Base-by-base conservation (phyloP, 305 asterid species). In the Fraxinus floribunda region DNA sequence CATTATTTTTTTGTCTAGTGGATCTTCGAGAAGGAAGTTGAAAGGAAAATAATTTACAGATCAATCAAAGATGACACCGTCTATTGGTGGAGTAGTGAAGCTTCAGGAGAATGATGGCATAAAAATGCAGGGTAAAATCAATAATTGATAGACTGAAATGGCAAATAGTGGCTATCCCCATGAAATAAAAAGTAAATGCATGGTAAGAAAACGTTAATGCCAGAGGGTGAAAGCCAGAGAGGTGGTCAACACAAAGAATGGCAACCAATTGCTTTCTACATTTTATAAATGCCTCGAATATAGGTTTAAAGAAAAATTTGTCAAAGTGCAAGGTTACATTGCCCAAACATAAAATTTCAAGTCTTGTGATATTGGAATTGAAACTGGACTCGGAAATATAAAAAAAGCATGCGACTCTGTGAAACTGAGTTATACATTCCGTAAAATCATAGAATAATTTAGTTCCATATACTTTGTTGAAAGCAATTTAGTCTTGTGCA, bases 401-500 rank as follows among this genome's bases (percentile, higher is more conserved):
- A 41, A 68, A 35, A 68, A 44, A 18, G 18, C 68, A 79, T 52
- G 70, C 55, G 41, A 13, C 77, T 79, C 82, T 70, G 78, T 74
- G 73, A 79, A 41, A 55, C 24, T 76, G 30, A 52, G 35, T 79
- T 26, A 2, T n/a, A 3, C 41, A 60, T 74, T 49, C 71, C 18
- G 35, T 39, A 55, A 78, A 38, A 78, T 18, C 16, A 41, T 36
- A 35, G 20, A 57, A 83, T 30, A 78, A 30, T 39, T 22, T 78
- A 78, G 75, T 64, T 18, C 20, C 76, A 24, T 75, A 46, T 70
- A 57, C 75, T 74, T 62, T 22, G 79, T 10, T 70, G 41, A 79
- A 84, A 79, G 81, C 26, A 80, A 52, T 39, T 74, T 78, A 26
- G 60, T 76, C 75, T 68, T 68, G 38, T 29, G 75, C 34, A 29